Conservation (phyloP, 2,329 filamentous ascomycete genomes). For the Leptographium lundbergii region DNA sequence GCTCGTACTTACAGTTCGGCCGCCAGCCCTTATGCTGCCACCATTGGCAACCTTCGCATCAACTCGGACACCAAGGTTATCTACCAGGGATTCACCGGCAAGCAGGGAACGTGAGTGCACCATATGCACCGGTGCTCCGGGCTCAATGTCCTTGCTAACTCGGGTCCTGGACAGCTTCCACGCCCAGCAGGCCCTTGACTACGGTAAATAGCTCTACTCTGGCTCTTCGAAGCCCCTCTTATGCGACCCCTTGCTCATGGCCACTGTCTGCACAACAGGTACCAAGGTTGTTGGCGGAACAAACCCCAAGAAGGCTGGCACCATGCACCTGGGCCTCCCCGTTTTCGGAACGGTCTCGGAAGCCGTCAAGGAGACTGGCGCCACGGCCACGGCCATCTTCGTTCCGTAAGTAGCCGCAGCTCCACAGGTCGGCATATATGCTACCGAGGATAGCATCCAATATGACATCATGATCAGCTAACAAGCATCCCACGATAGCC, state of each 20-base stretch:
- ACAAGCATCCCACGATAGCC: slow-evolving; percentile 34
- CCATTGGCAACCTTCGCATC: slow-evolving; percentile 80
- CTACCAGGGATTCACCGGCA: slow-evolving; percentile 95
- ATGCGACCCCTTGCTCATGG: background rate
- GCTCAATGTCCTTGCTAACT: background rate
- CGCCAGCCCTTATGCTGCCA: slow-evolving; percentile 57
- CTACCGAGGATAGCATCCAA: background rate
- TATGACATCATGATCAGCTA: background rate
- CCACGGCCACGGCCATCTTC: slow-evolving; percentile 87
- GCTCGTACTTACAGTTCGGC: slow-evolving; percentile 65
- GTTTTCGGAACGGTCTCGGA: slow-evolving; percentile 87
- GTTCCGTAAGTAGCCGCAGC: slow-evolving; percentile 55
- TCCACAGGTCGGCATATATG: background rate
- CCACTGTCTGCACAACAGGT: slow-evolving; percentile 37
- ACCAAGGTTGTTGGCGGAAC: slow-evolving; percentile 97
- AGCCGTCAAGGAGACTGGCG: slow-evolving; percentile 79
- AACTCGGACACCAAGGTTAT: slow-evolving; percentile 88
- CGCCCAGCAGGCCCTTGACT: slow-evolving; percentile 94
- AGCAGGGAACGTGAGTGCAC: slow-evolving; percentile 74
- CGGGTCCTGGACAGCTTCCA: slow-evolving; percentile 60
- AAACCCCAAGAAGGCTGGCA: slow-evolving; percentile 96
- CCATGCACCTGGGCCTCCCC: slow-evolving; percentile 76
- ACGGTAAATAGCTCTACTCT: slow-evolving; percentile 59
- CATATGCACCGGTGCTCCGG: slow-evolving; percentile 22
- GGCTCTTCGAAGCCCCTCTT: background rate